Base-by-base conservation (phyloP, 495 filamentous ascomycete genomes). In the Podospora pseudoanserina region DNA sequence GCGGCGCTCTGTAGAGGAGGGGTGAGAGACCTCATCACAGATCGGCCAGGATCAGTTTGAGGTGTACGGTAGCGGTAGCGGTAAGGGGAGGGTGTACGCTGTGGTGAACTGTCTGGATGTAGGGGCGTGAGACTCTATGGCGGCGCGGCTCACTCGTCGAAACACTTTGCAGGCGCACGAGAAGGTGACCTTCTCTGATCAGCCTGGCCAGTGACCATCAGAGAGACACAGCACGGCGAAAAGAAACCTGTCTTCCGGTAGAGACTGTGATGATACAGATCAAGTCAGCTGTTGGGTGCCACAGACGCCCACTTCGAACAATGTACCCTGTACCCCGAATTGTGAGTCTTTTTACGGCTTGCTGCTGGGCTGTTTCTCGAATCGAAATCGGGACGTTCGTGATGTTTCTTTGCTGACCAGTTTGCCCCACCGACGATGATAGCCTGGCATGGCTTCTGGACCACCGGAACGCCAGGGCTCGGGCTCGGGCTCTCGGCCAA, bases 71-170 rank as follows among this genome's bases (percentile, higher is more conserved):
- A 20, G 4, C 16, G 19, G 53, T 13, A 5, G 20, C 23, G 54
- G 19, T 26, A 58, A 19, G 23, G 23, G 55, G 55, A 58, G 39
- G 39, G 39, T 49, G 39, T 49, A 49, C 39, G 34, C 23, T 23
- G 23, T 23, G 11, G 32, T 39, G 11, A 5, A 39, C 11, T 39
- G 34, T 39, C 0, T 39, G 34, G 5, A 39, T 49, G 15, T 49
- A 49, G 39, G 39, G 39, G 39, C 13, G 39, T 49, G 39, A 23
- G 23, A 23, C 23, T 23, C 23, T 23, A 44, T 18, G 59, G 32
- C 44, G 59, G 65, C 65, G 59, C 58, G 59, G 59, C 65, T 67
- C 65, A 62, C 19, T 56, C 20, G 39, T 60, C 59, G 59, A 67
- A 67, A 67, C 58, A 49, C 39, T 39, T 23, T 18, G 23, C 32